Conservation (phyloP, 2,329 filamentous ascomycete species). For the Aureobasidium leucospermi region DNA sequence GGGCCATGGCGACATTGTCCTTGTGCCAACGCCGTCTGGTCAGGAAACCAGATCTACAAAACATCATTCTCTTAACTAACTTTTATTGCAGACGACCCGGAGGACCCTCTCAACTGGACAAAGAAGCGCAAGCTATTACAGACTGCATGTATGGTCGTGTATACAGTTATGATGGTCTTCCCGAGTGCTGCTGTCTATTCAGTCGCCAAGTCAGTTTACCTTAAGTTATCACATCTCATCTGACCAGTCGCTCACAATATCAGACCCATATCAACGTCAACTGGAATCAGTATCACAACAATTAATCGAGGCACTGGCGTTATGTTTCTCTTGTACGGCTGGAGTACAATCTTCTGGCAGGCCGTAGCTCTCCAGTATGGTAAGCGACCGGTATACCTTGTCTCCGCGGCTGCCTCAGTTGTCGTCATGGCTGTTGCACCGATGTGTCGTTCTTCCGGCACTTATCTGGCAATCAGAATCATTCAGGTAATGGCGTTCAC, state of each 20-base stretch:
- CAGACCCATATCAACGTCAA: slow-evolving; percentile 22
- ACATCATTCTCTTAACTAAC: not conserved
- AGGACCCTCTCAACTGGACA: slow-evolving; percentile 22
- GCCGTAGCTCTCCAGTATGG: slow-evolving; percentile 40
- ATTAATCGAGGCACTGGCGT: slow-evolving; percentile 25
- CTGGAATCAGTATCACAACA: slow-evolving; percentile 18
- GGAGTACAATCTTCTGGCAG: slow-evolving; percentile 42
- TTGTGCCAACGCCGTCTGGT: slow-evolving; percentile 35
- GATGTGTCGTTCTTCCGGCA: slow-evolving; percentile 15
- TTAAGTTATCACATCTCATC: not conserved
- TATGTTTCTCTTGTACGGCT: slow-evolving; percentile 37
- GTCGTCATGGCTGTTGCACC: slow-evolving; percentile 20
- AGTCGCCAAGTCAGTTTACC: slow-evolving; percentile 19
- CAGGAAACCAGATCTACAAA: not conserved
- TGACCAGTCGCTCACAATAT: not conserved
- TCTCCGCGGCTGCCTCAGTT: slow-evolving; percentile 17
- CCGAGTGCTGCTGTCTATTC: slow-evolving; percentile 29
- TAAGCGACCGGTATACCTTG: slow-evolving; percentile 22
- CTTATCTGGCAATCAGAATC: slow-evolving; percentile 24
- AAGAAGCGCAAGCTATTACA: slow-evolving; percentile 18
- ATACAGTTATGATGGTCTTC: slow-evolving; percentile 28
- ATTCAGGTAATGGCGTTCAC: slow-evolving; percentile 5
- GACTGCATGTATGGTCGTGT: slow-evolving; percentile 20
- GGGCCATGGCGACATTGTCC: slow-evolving; percentile 31
- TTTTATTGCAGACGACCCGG: slow-evolving; percentile 16